Evolutionary conservation across 179 eudicot species (phyloP), one percentile per base, ranked within the genome.

Genomic region (Patellifolia procumbens): DNA sequence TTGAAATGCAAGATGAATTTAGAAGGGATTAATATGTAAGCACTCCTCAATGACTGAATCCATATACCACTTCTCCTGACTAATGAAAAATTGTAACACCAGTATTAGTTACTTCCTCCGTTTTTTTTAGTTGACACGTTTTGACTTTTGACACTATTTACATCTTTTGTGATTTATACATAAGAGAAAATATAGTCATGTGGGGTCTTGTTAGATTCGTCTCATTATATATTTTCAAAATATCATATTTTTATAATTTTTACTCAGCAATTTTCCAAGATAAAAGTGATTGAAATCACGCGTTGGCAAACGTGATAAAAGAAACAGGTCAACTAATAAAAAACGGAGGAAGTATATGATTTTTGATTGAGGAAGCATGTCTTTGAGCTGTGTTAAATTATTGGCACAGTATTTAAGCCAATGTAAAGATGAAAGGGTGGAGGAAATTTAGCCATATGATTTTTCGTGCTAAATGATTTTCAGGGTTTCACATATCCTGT

Each of bases 401-500:
- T 15, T 62, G 42, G 45, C 45, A 39, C 9, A 39, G 9, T 39
- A 39, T n/a, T n/a, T n/a, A 39, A 39, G 9, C 45, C 45, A 39
- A 48, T 46, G 58, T 28, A 26, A 28, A 8, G 22, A 68, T 68
- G 58, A 67, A 37, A 67, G 51, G 2, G 26, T 42, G 1, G 34
- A 45, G 72, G 13, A 63, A 17, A 61, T 31, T 19, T 0, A 19
- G 17, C 7, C 45, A 34, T 24, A 2, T 34, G 43, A 63, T 39
- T 29, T 20, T 51, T 45, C 34, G 2, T 52, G 19, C 2, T 68
- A n/a, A 32, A 56, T 48, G 6, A 20, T 69, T 81, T 31, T 58
- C 86, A 91, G 98, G 96, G 92, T 58, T 89, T 88, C 81, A 89
- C 91, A 68, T 83, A 87, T 78, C 92, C 93, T 43, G 93, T 91